Percentiles rank a stretch among this genome's conserved stretches.
These are phyloP conservation scores for Lentinula edodes DNA, from an alignment of 768 basidiomycete species.

Conservation along the genomic window DNA sequence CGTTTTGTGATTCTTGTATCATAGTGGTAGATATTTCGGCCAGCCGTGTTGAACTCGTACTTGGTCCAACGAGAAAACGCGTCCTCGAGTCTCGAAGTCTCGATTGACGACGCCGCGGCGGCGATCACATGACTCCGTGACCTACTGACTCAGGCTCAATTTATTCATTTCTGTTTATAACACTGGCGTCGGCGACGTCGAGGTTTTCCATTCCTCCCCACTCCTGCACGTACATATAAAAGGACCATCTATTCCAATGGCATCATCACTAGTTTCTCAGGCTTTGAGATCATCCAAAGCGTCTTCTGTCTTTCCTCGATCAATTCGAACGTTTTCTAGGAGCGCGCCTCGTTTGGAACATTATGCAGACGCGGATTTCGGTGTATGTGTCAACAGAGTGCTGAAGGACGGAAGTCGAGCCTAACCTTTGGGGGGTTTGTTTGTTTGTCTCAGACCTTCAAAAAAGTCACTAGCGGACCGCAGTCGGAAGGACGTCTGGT, in stretches of 20 bases:
- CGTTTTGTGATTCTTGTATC: too few relatives aligned
- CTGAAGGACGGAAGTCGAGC: not conserved
- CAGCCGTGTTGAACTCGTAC: too few relatives aligned
- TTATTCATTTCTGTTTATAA: not conserved
- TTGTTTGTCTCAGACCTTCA: constrained; percentile 27
- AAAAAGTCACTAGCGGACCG: constrained; percentile 21
- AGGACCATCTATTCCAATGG: not conserved
- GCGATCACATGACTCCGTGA: not conserved
- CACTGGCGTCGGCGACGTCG: not conserved
- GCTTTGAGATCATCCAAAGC: not conserved
- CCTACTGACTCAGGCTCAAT: not conserved
- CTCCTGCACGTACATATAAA: not conserved
- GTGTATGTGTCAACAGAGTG: constrained; percentile 32
- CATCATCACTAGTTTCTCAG: not conserved
- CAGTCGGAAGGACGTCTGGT: constrained; percentile 45
- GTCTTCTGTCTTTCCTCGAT: not conserved
- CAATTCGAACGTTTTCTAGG: constrained; percentile 29
- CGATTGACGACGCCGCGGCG: too few relatives aligned
- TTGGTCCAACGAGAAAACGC: too few relatives aligned
- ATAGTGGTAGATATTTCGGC: too few relatives aligned
- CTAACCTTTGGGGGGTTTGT: not conserved
- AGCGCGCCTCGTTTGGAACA: constrained; percentile 31
- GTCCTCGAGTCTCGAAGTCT: too few relatives aligned
- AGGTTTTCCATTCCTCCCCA: not conserved
- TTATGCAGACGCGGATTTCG: constrained; percentile 38